Evolutionary conservation across 768 basidiomycete species (phyloP).

Genomic region (Xerocomellus dryophilus): DNA sequence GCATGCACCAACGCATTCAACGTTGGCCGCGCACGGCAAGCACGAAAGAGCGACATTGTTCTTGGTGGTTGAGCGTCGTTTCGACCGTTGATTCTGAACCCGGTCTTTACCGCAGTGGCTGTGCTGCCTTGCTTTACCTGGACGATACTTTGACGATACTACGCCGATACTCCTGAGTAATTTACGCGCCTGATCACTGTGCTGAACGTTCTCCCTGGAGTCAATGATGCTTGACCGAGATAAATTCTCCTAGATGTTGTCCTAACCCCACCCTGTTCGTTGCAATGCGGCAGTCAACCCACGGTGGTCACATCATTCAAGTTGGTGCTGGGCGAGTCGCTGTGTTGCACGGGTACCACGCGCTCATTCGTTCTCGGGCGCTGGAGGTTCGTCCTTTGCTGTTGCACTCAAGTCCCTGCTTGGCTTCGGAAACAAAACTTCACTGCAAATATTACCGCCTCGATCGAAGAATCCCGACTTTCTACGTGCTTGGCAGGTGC

Average conservation of each 20-base stretch:
- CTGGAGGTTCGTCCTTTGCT: slow-evolving; percentile 43
- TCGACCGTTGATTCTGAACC: not conserved
- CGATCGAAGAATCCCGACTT: slow-evolving; percentile 29
- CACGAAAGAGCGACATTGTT: slow-evolving; percentile 57
- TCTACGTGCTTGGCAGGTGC: slow-evolving; percentile 33
- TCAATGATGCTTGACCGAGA: not conserved
- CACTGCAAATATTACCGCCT: slow-evolving; percentile 29
- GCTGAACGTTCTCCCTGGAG: not conserved
- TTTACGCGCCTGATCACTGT: no score
- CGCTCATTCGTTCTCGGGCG: slow-evolving; percentile 22
- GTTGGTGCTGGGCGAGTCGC: no score
- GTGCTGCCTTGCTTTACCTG: slow-evolving; percentile 8
- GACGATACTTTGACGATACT: no score
- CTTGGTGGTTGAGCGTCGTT: not conserved
- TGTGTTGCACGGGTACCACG: not conserved
- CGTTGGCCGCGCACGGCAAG: slow-evolving; percentile 33
- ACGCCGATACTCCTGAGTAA: no score
- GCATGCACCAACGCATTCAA: slow-evolving; percentile 10
- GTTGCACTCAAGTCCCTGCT: slow-evolving; percentile 41
- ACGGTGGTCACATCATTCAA: no score
- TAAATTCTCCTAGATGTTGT: not conserved
- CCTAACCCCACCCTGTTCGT: not conserved
- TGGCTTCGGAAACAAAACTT: slow-evolving; percentile 39
- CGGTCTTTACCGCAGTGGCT: slow-evolving; percentile 22
- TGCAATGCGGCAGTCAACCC: slow-evolving; percentile 1